phyloP scores from a whole-genome alignment of 2,329 filamentous ascomycete genomes.

The Ophiostoma himal-ulmi region DNA sequence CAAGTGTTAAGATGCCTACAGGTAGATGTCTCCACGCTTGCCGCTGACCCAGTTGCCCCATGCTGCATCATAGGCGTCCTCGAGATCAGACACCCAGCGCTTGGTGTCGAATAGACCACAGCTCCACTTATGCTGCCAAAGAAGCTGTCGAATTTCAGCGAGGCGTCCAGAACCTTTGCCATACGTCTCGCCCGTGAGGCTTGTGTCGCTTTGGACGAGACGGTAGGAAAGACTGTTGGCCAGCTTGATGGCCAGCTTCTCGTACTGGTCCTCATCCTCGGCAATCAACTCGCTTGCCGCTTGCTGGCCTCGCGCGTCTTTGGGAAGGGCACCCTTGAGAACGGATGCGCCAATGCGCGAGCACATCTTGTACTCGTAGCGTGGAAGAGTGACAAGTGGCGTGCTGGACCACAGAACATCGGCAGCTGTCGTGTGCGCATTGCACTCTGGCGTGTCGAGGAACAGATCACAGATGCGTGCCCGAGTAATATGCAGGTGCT shows the following conservation, averaged over 20 bases:
- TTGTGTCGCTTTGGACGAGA: neutral
- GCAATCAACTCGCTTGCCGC: conserved; percentile 74
- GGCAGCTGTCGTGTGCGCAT: conserved; percentile 94
- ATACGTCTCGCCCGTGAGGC: conserved; percentile 33
- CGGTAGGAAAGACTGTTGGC: conserved; percentile 59
- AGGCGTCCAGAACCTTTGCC: conserved; percentile 62
- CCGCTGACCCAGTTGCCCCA: conserved; percentile 85
- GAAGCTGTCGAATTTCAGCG: conserved; percentile 68
- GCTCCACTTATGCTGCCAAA: conserved; percentile 78
- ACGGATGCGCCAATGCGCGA: conserved; percentile 97
- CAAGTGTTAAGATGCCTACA: conserved; percentile 35
- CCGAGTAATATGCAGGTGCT: conserved; percentile 86
- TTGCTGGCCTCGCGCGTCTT: conserved; percentile 56
- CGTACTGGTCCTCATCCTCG: conserved; percentile 73
- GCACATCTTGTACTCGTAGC: conserved; percentile 98
- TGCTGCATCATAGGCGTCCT: conserved; percentile 79
- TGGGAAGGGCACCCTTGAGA: conserved; percentile 79
- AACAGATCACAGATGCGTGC: conserved; percentile 92
- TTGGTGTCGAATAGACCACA: conserved; percentile 87
- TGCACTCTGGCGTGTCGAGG: conserved; percentile 95
- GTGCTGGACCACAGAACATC: conserved; percentile 96
- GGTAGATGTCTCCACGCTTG: conserved; percentile 87
- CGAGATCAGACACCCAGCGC: conserved; percentile 85
- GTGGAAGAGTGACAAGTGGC: conserved; percentile 79
- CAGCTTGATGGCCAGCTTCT: conserved; percentile 65